A percentile compares a stretch with the other conserved stretches of the same genome.
phyloP scores from a whole-genome alignment of 768 basidiomycete genomes.

The Termitomyces eurrhizus region DNA sequence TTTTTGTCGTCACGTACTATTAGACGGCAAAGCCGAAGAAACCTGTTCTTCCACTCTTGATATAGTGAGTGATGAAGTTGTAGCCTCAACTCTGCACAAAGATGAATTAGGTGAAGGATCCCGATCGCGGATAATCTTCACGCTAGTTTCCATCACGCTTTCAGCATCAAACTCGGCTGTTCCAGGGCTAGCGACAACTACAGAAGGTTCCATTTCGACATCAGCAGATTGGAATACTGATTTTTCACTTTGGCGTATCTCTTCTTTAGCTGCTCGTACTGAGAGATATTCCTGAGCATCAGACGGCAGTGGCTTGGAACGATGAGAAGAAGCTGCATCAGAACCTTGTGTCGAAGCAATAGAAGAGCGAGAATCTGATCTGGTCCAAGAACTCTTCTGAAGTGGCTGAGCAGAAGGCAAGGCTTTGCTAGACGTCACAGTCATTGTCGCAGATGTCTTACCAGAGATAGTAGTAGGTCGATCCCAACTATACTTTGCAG shows the following conservation, averaged over 20 bases:
- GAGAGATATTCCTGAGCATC: neutral
- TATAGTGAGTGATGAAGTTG: neutral
- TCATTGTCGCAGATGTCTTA: neutral
- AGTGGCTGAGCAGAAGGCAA: slow-evolving; percentile 23
- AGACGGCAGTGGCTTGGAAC: neutral
- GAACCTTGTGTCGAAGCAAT: slow-evolving; percentile 51
- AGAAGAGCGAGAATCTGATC: slow-evolving; percentile 53
- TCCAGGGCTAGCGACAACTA: neutral
- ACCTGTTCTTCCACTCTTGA: neutral
- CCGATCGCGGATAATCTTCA: neutral
- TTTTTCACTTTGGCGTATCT: neutral
- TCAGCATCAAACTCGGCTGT: neutral
- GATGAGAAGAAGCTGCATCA: slow-evolving; percentile 28
- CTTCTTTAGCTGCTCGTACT: neutral
- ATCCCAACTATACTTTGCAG: slow-evolving; percentile 15
- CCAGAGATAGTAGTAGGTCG: slow-evolving; percentile 10
- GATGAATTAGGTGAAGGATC: neutral
- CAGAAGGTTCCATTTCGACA: slow-evolving; percentile 3
- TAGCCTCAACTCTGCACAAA: neutral
- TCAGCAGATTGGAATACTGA: neutral
- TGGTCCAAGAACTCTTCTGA: slow-evolving; percentile 33
- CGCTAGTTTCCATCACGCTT: neutral
- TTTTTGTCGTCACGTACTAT: neutral
- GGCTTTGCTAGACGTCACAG: slow-evolving; percentile 4
- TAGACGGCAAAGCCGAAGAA: neutral